Base-by-base conservation (phyloP, 129 eudicot species). In the Deinandra increscens region DNA sequence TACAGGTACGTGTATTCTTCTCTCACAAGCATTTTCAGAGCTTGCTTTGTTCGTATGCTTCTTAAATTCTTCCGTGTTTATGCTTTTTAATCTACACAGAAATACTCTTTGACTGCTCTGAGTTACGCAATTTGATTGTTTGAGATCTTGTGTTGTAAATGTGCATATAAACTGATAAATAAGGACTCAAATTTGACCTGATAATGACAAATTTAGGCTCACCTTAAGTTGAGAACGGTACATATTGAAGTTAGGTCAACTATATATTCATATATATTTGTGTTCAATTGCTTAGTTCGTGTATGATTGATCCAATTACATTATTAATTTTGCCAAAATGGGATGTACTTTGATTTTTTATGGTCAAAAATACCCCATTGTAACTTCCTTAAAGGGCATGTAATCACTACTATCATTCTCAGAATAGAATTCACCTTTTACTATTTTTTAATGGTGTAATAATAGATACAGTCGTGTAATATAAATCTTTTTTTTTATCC, bases 11-110 rank as follows among this genome's bases (percentile, higher is more conserved):
- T 49, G 0, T 31, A 9, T 74, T n/a, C 22, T 37, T 20, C n/a
- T 46, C 54, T 64, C 14, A 26, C 14, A 39, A 26, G 10, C 66
- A 64, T 37, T 51, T 66, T 45, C 46, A 41, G 73, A 75, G 68
- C 74, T 75, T 56, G 73, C 68, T 75, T 74, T 0, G 14, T 54
- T 74, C 48, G 17, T 29, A 74, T 60, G 58, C 0, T 75, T 75
- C 19, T 63, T 49, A 73, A 38, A 49, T 63, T 73, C 71, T 73
- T 74, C 58, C 18, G 23, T 65, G 39, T 74, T 41, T 72, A 41
- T 58, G 37, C 56, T 20, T 64, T 23, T 8, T 12, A 73, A n/a
- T 63, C 36, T 22, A 36, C 73, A 68, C 4, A 33, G 33, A 43
- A 56, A 20, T 50, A 50, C 54, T 29, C 70, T 18, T 50, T 63